A percentile compares a stretch with the other conserved stretches of the same genome.
These are phyloP conservation scores for Cucurbita ficifolia DNA, from an alignment of 306 rosid genomes.

Conservation along the genomic window DNA sequence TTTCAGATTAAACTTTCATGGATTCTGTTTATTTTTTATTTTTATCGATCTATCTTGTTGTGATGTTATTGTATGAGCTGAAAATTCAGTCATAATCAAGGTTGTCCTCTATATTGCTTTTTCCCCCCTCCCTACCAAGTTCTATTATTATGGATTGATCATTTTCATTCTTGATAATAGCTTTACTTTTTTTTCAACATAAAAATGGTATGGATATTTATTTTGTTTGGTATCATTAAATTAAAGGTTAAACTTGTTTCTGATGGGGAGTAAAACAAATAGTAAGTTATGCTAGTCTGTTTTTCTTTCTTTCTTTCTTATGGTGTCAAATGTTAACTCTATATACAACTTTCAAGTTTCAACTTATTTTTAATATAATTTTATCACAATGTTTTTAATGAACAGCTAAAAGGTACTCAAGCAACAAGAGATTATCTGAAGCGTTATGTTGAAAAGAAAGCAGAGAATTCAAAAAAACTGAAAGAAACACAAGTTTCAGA, in stretches of 20 bases:
- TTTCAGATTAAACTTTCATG: neutral
- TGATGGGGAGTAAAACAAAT: neutral
- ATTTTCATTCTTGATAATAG: neutral
- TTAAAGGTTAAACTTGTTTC: neutral
- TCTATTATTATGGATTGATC: neutral
- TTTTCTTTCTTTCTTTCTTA: neutral
- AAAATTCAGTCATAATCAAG: neutral
- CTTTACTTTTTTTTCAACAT: neutral
- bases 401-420: slow-evolving; percentile 63
- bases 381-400: slow-evolving; percentile 9
- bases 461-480: slow-evolving; percentile 42
- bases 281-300: neutral
- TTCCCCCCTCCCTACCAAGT: neutral
- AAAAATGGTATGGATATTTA: neutral
- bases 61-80: neutral
- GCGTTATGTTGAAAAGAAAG: slow-evolving; percentile 53
- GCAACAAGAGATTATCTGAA: slow-evolving; percentile 55
- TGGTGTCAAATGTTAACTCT: neutral
- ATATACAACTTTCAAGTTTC: neutral
- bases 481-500: slow-evolving; percentile 37
- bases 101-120: neutral
- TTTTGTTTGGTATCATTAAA: neutral
- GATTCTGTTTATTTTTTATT: neutral
- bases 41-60: neutral
- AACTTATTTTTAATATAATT: neutral